Evolutionary conservation across 148 eudicot species (phyloP), one percentile per base, ranked within the genome.

Genomic region (Polygonum maritimum): DNA sequence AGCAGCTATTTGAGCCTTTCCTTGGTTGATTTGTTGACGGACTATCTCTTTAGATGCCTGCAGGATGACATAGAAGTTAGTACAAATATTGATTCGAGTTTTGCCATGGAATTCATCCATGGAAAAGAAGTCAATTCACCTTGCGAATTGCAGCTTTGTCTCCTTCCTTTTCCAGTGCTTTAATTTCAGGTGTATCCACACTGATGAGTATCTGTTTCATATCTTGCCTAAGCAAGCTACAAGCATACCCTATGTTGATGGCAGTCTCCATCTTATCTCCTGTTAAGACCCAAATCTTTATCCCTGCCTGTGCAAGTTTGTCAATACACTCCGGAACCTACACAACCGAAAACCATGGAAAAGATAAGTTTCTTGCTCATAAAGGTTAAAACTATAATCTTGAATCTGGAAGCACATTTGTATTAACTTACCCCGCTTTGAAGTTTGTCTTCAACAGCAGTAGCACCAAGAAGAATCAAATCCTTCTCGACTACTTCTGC

Each of bases 391-490:
- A 38, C 71, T 26, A 7, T 22, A 21, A 21, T 58, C 67, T 58
- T 21, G 35, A 58, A 8, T 36, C 73, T 6, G 12, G 73, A 69
- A 21, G 9, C 33, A 31, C 7, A 13, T 63, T 31, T 33, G 1
- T 16, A 41, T 4, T 1, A 70, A 70, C 91, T 39, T 75, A 94
- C 98, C 90, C 99, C 99, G 71, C 85, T 87, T 77, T 95, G 99
- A 73, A 95, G 97, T 83, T 92, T 95, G 80, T 95, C 99, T 83
- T 95, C 99, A 78, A 95, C 99, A 52, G 99, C 97, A 63, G 99
- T 95, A 49, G 99, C 96, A 58, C 99, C 99, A 74, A 95, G 89
- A 85, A 95, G 99, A 81, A 89, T 84, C 85, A 95, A 81, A 81
- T 90, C 92, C 72, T 82, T 90, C 77, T 95, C 99, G 45, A 92